These are phyloP conservation scores for Thinopyrum elongatum DNA, from an alignment of 176 grass and related monocot species.

Conservation along the genomic window DNA sequence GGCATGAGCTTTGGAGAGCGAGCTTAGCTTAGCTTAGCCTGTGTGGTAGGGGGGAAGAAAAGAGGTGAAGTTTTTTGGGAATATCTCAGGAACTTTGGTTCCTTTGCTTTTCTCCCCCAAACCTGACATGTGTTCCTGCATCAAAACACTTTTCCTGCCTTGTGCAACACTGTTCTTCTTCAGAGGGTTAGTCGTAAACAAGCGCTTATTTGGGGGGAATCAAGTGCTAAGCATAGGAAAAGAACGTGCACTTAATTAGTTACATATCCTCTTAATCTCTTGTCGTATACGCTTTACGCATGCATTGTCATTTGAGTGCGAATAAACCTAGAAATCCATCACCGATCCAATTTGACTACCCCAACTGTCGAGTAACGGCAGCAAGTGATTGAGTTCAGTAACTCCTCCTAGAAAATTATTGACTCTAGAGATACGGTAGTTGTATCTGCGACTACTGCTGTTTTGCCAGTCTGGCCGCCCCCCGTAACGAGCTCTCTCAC, in stretches of 20 bases:
- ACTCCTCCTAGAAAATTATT: too few species aligned
- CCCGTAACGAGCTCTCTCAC: too few species aligned
- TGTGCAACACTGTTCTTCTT: neutral
- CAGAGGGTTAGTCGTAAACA: neutral
- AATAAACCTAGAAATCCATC: too few species aligned
- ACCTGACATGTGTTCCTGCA: constrained; percentile 46
- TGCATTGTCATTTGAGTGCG: too few species aligned
- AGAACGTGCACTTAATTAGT: neutral
- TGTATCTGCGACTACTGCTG: too few species aligned
- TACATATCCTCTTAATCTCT: neutral
- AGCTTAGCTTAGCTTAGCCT: neutral
- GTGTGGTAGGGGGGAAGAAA: neutral
- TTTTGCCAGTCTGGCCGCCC: too few species aligned
- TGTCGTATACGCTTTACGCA: too few species aligned
- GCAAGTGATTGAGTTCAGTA: too few species aligned
- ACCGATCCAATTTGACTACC: too few species aligned
- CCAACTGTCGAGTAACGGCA: too few species aligned
- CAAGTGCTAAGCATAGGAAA: neutral
- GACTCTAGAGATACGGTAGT: too few species aligned
- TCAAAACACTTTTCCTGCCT: constrained; percentile 29
- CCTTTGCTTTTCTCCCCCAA: neutral
- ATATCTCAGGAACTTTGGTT: constrained; percentile 27
- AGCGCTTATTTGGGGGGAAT: neutral
- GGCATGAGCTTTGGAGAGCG: constrained; percentile 14
- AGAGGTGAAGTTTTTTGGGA: constrained; percentile 15